phyloP scores from a whole-genome alignment of 1,284 basidiomycete species.

The Cryptococcus amylolentus region DNA sequence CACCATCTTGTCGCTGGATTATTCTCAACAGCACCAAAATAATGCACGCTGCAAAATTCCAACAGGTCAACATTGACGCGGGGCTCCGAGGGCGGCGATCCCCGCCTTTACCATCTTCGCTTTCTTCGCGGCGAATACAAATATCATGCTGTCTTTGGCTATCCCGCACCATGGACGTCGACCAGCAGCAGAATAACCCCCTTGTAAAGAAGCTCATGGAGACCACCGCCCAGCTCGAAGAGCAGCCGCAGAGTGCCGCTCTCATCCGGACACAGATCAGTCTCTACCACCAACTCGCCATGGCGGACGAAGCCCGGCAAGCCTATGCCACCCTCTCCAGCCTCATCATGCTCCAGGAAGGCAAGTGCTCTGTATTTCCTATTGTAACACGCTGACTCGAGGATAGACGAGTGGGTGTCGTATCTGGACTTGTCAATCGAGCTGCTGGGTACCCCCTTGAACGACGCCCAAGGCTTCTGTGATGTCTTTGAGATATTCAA shows the following conservation, averaged over 20 bases:
- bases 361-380: slow-evolving; percentile 15
- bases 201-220: slow-evolving; percentile 25
- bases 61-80: too few species aligned
- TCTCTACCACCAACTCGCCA: slow-evolving; percentile 25
- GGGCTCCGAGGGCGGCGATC: neutral
- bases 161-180: neutral
- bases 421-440: slow-evolving; percentile 29
- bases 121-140: too few species aligned
- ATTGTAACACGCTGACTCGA: neutral
- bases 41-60: too few species aligned
- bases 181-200: slow-evolving; percentile 3
- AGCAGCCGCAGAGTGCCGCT: slow-evolving; percentile 27
- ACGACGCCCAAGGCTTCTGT: slow-evolving; percentile 53
- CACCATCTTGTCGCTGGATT: slow-evolving; percentile 13
- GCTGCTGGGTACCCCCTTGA: slow-evolving; percentile 9
- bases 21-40: too few species aligned
- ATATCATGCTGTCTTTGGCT: neutral
- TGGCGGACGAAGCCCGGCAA: slow-evolving; percentile 10
- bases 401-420: slow-evolving; percentile 30
- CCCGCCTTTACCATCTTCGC: neutral
- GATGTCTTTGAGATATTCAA: slow-evolving; percentile 63
- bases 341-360: slow-evolving; percentile 34
- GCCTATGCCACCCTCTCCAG: slow-evolving; percentile 15
- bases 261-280: slow-evolving; percentile 31
- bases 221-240: slow-evolving; percentile 24